These are phyloP conservation scores for Scleromitrula shiraiana DNA, from an alignment of 2,329 filamentous ascomycete genomes.

Conservation along the genomic window DNA sequence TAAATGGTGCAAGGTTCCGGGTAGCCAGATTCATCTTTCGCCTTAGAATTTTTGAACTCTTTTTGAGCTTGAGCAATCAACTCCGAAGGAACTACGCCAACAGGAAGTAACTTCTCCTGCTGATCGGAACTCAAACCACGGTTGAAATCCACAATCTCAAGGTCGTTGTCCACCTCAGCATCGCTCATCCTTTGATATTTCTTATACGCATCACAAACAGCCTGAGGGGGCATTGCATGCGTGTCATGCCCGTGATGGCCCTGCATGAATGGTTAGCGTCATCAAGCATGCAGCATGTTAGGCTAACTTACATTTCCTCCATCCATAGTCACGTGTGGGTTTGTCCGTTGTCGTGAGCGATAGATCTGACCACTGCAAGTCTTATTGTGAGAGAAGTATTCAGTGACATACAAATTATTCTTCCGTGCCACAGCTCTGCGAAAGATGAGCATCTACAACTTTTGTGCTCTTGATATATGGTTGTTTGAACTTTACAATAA, in stretches of 20 bases:
- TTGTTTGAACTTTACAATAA: background rate
- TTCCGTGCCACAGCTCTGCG: background rate
- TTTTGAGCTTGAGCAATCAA: conserved; percentile 19
- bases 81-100: conserved; percentile 19
- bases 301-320: background rate
- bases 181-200: conserved; percentile 28
- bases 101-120: conserved; percentile 18
- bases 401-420: background rate
- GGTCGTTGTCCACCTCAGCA: conserved; percentile 19
- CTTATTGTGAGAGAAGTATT: background rate
- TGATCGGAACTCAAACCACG: conserved; percentile 25
- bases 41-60: conserved; percentile 12
- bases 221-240: conserved; percentile 28
- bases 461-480: too few species aligned
- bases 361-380: background rate
- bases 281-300: background rate
- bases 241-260: conserved; percentile 24
- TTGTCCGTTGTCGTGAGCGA: background rate
- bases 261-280: conserved; percentile 2
- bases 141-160: conserved; percentile 26
- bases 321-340: conserved; percentile 9
- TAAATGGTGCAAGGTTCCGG: conserved; percentile 23
- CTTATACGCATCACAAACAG: conserved; percentile 28
- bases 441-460: background rate
- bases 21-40: background rate